Base-by-base conservation (phyloP, 306 rosid genomes). In the Ormosia semicastrata region DNA sequence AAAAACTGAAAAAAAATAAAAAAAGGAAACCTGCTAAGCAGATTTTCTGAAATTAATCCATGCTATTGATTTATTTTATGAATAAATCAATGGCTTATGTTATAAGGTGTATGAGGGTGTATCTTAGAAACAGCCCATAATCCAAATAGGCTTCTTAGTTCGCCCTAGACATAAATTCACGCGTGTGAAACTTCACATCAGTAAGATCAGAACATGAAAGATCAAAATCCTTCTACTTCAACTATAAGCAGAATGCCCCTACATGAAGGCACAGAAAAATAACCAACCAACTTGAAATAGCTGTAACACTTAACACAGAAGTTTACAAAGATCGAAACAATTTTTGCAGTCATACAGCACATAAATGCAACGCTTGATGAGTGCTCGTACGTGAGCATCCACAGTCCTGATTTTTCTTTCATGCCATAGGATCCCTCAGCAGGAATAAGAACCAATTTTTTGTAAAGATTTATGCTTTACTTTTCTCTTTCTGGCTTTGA, bases 311-410 rank as follows among this genome's bases (percentile, higher is more conserved):
- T 66, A 50, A 89, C 80, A 67, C 57, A 49, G 9, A n/a, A 75
- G 90, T 90, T 82, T 82, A 85, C 84, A 84, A 71, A 83, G 80
- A 71, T 78, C 49, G 83, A 87, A 81, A 83, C 79, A 78, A 62
- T 71, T 67, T 80, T 71, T 76, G 73, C 83, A 91, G 85, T 90
- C 81, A 87, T 79, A 89, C 92, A 91, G 88, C 93, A 82, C 79
- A 83, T 62, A 84, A 87, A 77, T 79, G 83, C 84, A 73, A 85
- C 87, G 82, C 83, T 66, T 32, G 58, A 78, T 17, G 41, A 81
- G 78, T 81, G 62, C 53, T 66, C 73, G 39, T 18, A 79, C 36
- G 66, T 58, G 71, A 73, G 60, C 74, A 60, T 76, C 83, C 49
- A 79, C 77, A 40, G n/a, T 82, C 60, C 76, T 52, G 56, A 78